Base-by-base conservation (phyloP, 2,329 filamentous ascomycete species). In the Arthrobotrys iridis region DNA sequence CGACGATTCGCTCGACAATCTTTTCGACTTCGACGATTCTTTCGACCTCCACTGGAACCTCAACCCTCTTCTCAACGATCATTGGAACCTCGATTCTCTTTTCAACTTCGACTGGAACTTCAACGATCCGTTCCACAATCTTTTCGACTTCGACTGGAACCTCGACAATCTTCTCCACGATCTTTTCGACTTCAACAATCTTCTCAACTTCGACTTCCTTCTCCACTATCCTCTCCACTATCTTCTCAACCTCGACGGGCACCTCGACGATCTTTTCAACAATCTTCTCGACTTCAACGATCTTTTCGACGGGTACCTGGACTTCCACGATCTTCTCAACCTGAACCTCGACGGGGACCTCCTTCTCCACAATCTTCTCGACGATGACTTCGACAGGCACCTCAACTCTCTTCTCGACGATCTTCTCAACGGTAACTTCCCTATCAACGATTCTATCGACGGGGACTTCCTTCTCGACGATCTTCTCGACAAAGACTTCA, bases 401-500 rank as follows among this genome's bases (percentile, higher is more conserved):
- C 26, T 37, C 18, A 15, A 74, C 41, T 18, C 41, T 45, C 40
- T 65, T 77, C 50, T 72, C 52, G 48, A 76, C 77, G 28, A 72
- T 65, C 35, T 60, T 64, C 22, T 76, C 68, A 11, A 62, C 46
- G 11, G 50, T 46, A 63, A 72, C 73, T 41, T 67, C 68, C 28
- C 41, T 60, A 30, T 76, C 65, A 35, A 77, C 58, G 52, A 62
- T 62, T 33, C 43, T 70, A 59, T 74, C 57, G 20, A 70, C 62
- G 4, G 50, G 50, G 18, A 55, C 50, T 15, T 55, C 46, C 28
- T 52, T 52, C 57, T 71, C 77, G 33, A 77, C 52, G 30, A 71
- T 63, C 40, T 62, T 71, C 24, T 67, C 73, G 28, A 70, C 45
- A 22, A 59, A 18, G 26, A 77, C 55, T 48, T 70, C 28, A 22